These are phyloP conservation scores for Priceomyces melissophilus DNA, from an alignment of 805 yeast genomes.

Conservation along the genomic window DNA sequence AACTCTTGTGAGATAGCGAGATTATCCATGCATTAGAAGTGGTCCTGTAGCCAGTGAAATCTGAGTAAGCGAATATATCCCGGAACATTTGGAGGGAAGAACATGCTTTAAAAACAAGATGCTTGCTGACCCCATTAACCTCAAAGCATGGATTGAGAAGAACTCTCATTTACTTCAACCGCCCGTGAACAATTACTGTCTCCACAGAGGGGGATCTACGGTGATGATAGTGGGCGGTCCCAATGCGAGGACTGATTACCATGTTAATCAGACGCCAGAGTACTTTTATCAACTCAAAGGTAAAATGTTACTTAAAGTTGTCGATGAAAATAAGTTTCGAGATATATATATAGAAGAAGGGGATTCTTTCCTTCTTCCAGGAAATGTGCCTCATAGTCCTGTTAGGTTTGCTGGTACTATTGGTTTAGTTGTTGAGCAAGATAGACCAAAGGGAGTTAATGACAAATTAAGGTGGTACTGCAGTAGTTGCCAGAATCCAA, in stretches of 20 bases:
- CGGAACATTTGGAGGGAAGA: too few relatives aligned
- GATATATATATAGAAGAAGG: conserved; percentile 80
- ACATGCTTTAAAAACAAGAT: conserved; percentile 18
- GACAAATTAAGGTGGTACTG: conserved; percentile 92
- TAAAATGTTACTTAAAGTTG: conserved; percentile 77
- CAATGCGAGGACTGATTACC: conserved; percentile 89
- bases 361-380: conserved; percentile 83
- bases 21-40: too few relatives aligned
- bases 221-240: conserved; percentile 98
- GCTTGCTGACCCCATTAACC: conserved; percentile 69
- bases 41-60: too few relatives aligned
- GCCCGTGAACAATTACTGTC: conserved; percentile 87
- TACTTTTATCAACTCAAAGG: conserved; percentile 90
- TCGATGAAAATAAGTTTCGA: conserved; percentile 63
- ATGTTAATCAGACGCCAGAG: conserved; percentile 91
- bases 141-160: conserved; percentile 76
- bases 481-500: conserved; percentile 57
- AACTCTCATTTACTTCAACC: conserved; percentile 77
- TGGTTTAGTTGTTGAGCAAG: conserved; percentile 91
- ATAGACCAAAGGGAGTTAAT: conserved; percentile 66
- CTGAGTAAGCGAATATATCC: too few relatives aligned
- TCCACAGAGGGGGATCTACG: conserved; percentile 89
- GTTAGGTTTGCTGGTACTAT: conserved; percentile 81
- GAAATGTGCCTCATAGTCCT: conserved; percentile 85
- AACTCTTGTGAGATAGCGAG: too few relatives aligned